Conservation (phyloP, 2,329 filamentous ascomycete species). For the Pseudogymnoascus sp. region DNA sequence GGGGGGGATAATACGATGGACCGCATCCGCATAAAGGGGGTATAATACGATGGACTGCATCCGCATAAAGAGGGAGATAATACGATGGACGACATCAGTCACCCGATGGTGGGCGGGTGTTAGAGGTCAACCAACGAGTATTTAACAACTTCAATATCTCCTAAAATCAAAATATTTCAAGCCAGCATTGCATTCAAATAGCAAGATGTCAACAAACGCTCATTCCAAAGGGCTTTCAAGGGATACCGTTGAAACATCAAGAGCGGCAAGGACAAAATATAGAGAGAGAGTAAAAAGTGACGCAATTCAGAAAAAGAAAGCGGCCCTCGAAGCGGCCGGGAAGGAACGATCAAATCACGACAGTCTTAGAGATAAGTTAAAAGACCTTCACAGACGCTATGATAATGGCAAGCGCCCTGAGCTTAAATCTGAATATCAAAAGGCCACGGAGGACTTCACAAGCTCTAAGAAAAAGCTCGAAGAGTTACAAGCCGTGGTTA, state of each 20-base stretch:
- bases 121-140: neutral
- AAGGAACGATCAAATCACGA: neutral
- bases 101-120: neutral
- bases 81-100: neutral
- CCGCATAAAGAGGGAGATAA: neutral
- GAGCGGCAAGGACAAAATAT: neutral
- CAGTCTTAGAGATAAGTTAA: neutral
- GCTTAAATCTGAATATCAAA: slow-evolving; percentile 5
- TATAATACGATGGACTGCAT: neutral
- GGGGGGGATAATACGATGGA: neutral
- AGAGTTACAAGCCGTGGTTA: neutral
- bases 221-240: neutral
- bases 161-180: neutral
- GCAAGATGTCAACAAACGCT: neutral
- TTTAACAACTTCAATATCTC: neutral
- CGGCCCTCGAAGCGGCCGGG: too few relatives aligned
- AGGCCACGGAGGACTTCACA: neutral
- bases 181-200: neutral
- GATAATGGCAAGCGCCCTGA: neutral
- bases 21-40: neutral
- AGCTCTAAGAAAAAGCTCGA: neutral
- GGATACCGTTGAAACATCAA: neutral
- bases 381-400: neutral
- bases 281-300: neutral
- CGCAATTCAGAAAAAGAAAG: neutral